Conservation (phyloP, 2,329 filamentous ascomycete genomes). For the Triangularia setosa region DNA sequence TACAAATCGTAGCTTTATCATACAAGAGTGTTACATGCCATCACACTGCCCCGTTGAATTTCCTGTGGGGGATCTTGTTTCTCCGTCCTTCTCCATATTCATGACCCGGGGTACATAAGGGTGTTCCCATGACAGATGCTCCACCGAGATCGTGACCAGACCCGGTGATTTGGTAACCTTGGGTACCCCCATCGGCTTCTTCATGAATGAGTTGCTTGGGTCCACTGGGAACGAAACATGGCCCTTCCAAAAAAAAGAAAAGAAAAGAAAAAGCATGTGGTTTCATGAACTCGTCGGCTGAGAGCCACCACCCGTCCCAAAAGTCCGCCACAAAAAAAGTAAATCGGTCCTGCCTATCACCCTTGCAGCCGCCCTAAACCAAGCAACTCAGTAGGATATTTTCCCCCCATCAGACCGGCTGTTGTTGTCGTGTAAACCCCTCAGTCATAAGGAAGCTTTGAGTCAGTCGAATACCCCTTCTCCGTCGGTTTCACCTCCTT, state of each 20-base stretch:
- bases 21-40: not conserved
- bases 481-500: conserved; percentile 54
- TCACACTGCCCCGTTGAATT: not conserved
- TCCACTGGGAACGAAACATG: not conserved
- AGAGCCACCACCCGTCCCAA: too few species aligned
- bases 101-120: not conserved
- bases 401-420: not conserved
- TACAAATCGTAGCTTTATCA: not conserved
- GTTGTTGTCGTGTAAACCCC: not conserved
- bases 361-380: not conserved
- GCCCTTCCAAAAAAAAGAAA: not conserved
- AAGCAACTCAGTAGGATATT: not conserved
- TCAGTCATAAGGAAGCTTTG: conserved; percentile 36
- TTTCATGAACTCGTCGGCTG: not conserved
- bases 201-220: not conserved
- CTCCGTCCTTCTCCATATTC: not conserved
- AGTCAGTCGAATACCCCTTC: conserved; percentile 40
- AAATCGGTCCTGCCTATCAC: not conserved
- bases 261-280: not conserved
- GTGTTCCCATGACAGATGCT: not conserved
- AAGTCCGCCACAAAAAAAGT: not conserved
- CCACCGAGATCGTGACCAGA: not conserved
- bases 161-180: not conserved
- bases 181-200: not conserved
- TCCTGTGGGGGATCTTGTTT: not conserved